Base-by-base conservation (phyloP, 2,329 filamentous ascomycete genomes). In the Talaromyces funiculosus region DNA sequence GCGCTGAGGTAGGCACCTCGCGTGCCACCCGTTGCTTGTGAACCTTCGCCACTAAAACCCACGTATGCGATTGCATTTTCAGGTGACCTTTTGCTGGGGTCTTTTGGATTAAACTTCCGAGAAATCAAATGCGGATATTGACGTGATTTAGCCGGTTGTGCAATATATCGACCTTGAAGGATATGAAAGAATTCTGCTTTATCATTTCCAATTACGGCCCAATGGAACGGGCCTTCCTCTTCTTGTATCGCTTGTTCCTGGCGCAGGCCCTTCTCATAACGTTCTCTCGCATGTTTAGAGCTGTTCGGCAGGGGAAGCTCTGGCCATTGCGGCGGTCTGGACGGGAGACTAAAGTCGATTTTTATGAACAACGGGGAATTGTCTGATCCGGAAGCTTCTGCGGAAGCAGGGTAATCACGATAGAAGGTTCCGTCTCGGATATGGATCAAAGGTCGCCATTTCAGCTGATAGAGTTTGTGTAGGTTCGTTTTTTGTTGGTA, bases 361-460 rank as follows among this genome's bases (percentile, higher is more conserved):
- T 86, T 79, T 3, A 82, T 80, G 71, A 96, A 96, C 3, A 97
- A 78, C 4, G 90, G 80, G 22, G 86, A 86, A 70, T 94, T 93
- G 18, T 80, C 75, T 62, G 80, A 74, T 38, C 75, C 71, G n/a
- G 54, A 37, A 40, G 78, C 71, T 18, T 75, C 69, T 29, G 77
- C 68, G 49, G 73, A 64, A 3, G 82, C 82, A 12, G 90, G 90
- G 72, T 92, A 87, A 54, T 86, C 83, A 42, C 86, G 85, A 77
- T 93, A 95, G 75, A 96, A 95, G 0, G 90, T 93, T 73, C 84
- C 92, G 77, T 92, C 86, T 68, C 82, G 71, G 69, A 96, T 92
- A 67, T 81, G 81, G 64, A 96, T 83, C 62, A 92, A 81, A 42
- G 89, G 86, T 24, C 51, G 31, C 51, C 51, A 54, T 40, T 54